Evolutionary conservation across 2,329 filamentous ascomycete genomes (phyloP), one percentile per base, ranked within the genome.

Genomic region (Stemphylium beticola): DNA sequence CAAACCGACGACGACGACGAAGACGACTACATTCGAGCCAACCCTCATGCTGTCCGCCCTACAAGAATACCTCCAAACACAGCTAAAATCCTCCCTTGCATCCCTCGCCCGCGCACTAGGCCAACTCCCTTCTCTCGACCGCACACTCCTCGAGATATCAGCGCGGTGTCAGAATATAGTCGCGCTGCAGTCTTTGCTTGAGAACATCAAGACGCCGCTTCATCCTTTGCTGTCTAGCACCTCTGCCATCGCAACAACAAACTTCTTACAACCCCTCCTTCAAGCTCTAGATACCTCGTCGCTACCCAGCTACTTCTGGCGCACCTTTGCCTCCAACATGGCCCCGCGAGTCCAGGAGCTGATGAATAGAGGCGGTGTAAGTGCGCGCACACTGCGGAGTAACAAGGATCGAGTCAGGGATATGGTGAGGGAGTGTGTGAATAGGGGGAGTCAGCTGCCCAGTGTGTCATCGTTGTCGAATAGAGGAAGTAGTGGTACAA

Each of bases 271-370:
- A 53, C 88, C 88, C 0, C 79, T 96, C 0, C 83, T 96, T 8
- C 79, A 84, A 10, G 82, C 88, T n/a, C 84, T 99, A 7, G 95
- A 98, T 75, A 96, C 92, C 0, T 86, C 90, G 0, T 95, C 91
- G 2, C 79, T 99, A 14, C 87, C 92, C 1, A 93, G 90, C 0
- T 96, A 93, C 74, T 99, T 96, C 78, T 99, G 95, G 92, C 85
- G 95, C 48, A 90, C 89, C 8, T 84, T 98, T 67, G 95, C 95
- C 0, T 86, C 89, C 0, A 88, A 86, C 51, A 81, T 98, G 55
- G 85, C 89, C 3, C 80, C 87, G 0, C 85, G 91, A 18, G 92
- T 96, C 0, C 88, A 92, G 73, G 93, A 98, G 62, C 91, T 98
- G 39, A 76, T 96, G 53, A 86, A 84, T 57, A 85, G 91, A 53